Evolutionary conservation across 208 protist species (phyloP).

Genomic region (Leptomonas seymouri): DNA sequence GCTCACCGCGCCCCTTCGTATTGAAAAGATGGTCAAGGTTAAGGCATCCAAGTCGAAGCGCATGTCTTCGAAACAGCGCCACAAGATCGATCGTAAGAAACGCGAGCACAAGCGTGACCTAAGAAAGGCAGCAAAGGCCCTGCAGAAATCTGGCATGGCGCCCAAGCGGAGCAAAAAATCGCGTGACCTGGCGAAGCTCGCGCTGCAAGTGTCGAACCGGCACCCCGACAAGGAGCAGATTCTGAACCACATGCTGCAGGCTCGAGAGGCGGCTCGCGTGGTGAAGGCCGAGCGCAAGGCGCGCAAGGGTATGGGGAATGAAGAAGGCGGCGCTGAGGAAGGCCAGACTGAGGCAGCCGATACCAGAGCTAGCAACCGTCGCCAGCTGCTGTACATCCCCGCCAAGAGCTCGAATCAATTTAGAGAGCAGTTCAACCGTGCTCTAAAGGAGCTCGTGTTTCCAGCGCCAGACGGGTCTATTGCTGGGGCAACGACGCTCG

Average conservation of each 20-base stretch:
- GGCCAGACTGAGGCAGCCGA: conserved; percentile 1
- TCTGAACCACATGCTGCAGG: conserved; percentile 66
- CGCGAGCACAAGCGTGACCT: conserved; percentile 89
- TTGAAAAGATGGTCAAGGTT: conserved; percentile 69
- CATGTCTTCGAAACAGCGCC: conserved; percentile 81
- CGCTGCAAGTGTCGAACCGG: conserved; percentile 82
- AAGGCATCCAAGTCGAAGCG: conserved; percentile 80
- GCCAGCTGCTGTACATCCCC: conserved; percentile 72
- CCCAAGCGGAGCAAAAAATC: conserved; percentile 79
- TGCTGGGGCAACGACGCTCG: conserved; percentile 25
- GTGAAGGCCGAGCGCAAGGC: conserved; percentile 40
- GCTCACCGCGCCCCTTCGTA: neutral
- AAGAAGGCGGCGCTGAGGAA: conserved; percentile 16
- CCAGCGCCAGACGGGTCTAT: conserved; percentile 18
- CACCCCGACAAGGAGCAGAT: conserved; percentile 90
- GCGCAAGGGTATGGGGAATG: conserved; percentile 28
- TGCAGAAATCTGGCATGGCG: conserved; percentile 72
- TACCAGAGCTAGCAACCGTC: conserved; percentile 40
- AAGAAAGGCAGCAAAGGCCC: conserved; percentile 81
- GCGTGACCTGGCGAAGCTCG: conserved; percentile 76
- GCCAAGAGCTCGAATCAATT: conserved; percentile 69
- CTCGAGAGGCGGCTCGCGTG: conserved; percentile 71
- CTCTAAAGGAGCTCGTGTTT: conserved; percentile 75
- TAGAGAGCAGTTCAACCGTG: conserved; percentile 69
- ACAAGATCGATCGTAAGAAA: conserved; percentile 91